These are phyloP conservation scores for Malus sylvestris DNA, from an alignment of 306 rosid species.

Conservation along the genomic window DNA sequence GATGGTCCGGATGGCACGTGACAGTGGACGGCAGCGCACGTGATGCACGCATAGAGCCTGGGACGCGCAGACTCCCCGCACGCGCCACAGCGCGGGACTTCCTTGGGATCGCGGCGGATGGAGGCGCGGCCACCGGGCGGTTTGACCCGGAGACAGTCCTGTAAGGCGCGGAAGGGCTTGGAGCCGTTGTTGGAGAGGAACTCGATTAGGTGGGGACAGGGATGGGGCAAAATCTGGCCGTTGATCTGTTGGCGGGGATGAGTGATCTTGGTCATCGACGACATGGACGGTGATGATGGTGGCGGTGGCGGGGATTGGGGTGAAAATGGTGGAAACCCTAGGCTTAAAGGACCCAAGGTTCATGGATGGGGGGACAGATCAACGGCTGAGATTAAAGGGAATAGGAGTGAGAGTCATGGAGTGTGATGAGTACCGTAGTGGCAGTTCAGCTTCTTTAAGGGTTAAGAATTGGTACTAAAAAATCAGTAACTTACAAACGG, in stretches of 20 bases:
- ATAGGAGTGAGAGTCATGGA: conserved; percentile 30
- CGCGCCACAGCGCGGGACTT: conserved; percentile 53
- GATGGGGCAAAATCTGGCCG: conserved; percentile 49
- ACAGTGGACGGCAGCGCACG: conserved; percentile 71
- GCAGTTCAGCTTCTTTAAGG: neutral
- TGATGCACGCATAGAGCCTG: conserved; percentile 62
- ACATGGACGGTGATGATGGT: conserved; percentile 41
- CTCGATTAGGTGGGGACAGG: conserved; percentile 72
- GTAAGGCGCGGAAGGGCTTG: conserved; percentile 67
- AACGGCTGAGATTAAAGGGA: conserved; percentile 48
- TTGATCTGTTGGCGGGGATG: conserved; percentile 26
- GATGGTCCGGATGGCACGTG: conserved; percentile 40
- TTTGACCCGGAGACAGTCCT: conserved; percentile 72
- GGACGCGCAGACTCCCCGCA: conserved; percentile 49
- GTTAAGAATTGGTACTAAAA: neutral
- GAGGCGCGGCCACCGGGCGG: conserved; percentile 77
- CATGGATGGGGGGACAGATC: conserved; percentile 33
- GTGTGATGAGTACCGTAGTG: conserved; percentile 17
- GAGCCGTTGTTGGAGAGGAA: conserved; percentile 60
- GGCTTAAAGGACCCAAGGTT: conserved; percentile 26
- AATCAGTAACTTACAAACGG: neutral
- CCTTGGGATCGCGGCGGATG: conserved; percentile 67
- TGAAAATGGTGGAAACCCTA: conserved; percentile 36
- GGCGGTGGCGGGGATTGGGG: conserved; percentile 28
- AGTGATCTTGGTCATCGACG: conserved; percentile 54